A percentile compares a stretch with the other conserved stretches of the same genome.
Conservation (phyloP, 164 flowering plant genomes). For the Vitis riparia region DNA sequence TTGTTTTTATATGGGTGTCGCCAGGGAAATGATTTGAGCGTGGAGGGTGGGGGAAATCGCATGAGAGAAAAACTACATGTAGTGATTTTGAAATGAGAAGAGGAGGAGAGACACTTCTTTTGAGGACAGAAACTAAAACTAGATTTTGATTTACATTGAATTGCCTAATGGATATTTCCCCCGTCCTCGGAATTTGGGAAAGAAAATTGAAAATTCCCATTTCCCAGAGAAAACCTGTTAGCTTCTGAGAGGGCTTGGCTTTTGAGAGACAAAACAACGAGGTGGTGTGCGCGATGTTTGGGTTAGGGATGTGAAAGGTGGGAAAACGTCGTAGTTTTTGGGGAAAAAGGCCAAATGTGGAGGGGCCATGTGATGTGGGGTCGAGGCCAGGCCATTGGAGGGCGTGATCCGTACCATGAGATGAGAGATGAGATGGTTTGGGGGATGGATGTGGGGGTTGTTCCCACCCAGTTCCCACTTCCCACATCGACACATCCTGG, state of each 20-base stretch:
- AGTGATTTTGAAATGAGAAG: too few relatives aligned
- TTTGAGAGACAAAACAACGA: slow-evolving; percentile 37
- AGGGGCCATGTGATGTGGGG: slow-evolving; percentile 7
- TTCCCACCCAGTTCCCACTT: too few relatives aligned
- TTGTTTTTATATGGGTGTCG: too few relatives aligned
- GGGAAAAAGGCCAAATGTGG: background rate
- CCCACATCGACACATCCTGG: too few relatives aligned
- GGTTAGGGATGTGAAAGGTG: background rate
- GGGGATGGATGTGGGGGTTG: background rate
- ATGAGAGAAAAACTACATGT: too few relatives aligned
- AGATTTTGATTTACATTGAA: background rate
- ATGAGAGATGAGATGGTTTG: background rate
- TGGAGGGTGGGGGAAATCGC: too few relatives aligned
- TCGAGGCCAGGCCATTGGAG: background rate
- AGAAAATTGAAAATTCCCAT: background rate
- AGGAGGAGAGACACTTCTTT: too few relatives aligned
- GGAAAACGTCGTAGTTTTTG: background rate
- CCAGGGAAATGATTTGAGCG: too few relatives aligned
- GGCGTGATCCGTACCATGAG: background rate
- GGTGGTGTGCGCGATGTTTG: slow-evolving; percentile 4
- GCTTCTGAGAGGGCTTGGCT: slow-evolving; percentile 17
- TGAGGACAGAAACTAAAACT: too few relatives aligned
- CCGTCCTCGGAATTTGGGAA: slow-evolving; percentile 23
- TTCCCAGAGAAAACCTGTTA: too few relatives aligned
- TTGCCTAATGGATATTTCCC: background rate